phyloP scores from a whole-genome alignment of 148 eudicot species.

The Chenopodium album region DNA sequence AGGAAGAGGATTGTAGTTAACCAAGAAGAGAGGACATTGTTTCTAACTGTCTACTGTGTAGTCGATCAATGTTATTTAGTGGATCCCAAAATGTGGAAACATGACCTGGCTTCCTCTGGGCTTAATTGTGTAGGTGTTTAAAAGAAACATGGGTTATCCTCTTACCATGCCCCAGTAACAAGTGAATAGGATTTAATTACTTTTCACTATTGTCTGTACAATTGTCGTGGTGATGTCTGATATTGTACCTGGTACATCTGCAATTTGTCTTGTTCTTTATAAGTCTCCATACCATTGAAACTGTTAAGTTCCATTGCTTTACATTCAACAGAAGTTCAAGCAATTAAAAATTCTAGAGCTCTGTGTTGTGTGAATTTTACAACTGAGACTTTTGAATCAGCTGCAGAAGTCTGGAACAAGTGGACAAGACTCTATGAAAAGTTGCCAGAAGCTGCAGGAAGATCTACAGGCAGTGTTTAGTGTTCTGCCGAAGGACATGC shows the following conservation, averaged over 20 bases:
- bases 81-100: too few relatives aligned
- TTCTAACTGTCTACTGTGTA: too few relatives aligned
- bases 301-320: neutral
- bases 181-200: neutral
- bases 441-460: constrained; percentile 62
- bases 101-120: too few relatives aligned
- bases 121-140: too few relatives aligned
- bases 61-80: too few relatives aligned
- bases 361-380: neutral
- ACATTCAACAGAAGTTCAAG: neutral
- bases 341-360: neutral
- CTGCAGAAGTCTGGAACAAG: constrained; percentile 40
- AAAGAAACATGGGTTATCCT: too few relatives aligned
- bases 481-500: constrained; percentile 78
- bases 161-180: neutral
- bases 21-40: too few relatives aligned
- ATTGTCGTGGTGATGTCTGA: neutral
- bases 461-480: constrained; percentile 68
- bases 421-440: constrained; percentile 40
- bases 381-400: constrained; percentile 20
- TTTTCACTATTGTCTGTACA: neutral
- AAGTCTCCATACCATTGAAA: neutral
- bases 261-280: neutral
- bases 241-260: neutral
- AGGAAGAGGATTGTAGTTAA: too few relatives aligned